These are phyloP conservation scores for Heterobasidion occidentale DNA, from an alignment of 1,284 basidiomycete species.

Conservation along the genomic window DNA sequence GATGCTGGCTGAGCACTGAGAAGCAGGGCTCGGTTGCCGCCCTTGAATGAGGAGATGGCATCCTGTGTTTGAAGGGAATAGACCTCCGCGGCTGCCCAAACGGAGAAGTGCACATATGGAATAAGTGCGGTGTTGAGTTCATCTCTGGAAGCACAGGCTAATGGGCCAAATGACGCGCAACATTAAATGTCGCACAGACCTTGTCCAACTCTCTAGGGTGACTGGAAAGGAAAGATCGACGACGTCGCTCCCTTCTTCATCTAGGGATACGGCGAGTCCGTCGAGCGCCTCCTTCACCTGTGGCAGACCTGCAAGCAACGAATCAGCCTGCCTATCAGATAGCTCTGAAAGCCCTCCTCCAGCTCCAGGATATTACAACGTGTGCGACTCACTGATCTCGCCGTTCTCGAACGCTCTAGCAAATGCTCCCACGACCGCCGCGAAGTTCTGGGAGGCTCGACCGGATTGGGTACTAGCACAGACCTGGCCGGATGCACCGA, in stretches of 20 bases:
- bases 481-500: not conserved
- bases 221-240: not conserved
- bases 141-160: not conserved
- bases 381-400: not conserved
- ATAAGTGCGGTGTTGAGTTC: not conserved
- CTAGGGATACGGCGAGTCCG: not conserved
- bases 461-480: not conserved
- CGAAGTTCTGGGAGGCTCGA: not conserved
- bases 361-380: not conserved
- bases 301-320: not conserved
- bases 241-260: not conserved
- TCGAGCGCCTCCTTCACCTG: not conserved
- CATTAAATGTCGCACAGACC: not conserved
- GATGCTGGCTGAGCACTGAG: not conserved
- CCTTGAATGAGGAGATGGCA: not conserved
- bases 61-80: not conserved
- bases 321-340: not conserved
- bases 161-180: not conserved
- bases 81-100: not conserved
- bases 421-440: not conserved
- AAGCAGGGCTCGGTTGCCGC: not conserved
- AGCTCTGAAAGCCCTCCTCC: not conserved
- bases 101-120: not conserved
- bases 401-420: not conserved
- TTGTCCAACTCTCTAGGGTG: not conserved